Evolutionary conservation across 2,329 filamentous ascomycete genomes (phyloP).

Genomic region (Zasmidium citrigriseum): DNA sequence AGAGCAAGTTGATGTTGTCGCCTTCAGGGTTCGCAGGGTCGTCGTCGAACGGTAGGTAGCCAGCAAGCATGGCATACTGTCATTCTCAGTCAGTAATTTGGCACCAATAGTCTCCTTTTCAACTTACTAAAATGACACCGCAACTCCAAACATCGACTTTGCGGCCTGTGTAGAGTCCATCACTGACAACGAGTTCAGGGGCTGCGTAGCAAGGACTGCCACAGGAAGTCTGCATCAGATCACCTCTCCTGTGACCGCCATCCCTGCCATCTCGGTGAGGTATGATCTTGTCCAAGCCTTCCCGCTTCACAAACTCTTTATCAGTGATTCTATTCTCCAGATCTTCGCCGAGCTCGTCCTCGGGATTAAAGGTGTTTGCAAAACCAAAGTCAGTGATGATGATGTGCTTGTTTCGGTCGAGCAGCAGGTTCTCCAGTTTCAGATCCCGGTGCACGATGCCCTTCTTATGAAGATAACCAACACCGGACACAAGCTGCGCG

Average conservation of each 20-base stretch:
- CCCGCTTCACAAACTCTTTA: slow-evolving; percentile 81
- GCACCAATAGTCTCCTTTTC: too few relatives aligned
- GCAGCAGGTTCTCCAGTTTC: slow-evolving; percentile 91
- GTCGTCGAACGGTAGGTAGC: slow-evolving; percentile 96
- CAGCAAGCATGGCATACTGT: slow-evolving; percentile 98
- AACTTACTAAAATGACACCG: slow-evolving; percentile 88
- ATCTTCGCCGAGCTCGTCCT: slow-evolving; percentile 84
- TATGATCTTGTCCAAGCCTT: slow-evolving; percentile 79
- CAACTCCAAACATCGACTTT: slow-evolving; percentile 99
- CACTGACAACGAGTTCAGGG: slow-evolving; percentile 93
- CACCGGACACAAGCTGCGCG: slow-evolving; percentile 91
- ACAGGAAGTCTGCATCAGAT: slow-evolving; percentile 98
- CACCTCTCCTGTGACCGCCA: slow-evolving; percentile 68
- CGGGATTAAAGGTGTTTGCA: slow-evolving; percentile 92
- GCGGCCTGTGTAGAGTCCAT: slow-evolving; percentile 92
- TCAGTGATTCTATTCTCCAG: slow-evolving; percentile 85
- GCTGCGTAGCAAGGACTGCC: slow-evolving; percentile 97
- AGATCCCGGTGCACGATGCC: slow-evolving; percentile 97
- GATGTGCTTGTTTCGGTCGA: slow-evolving; percentile 96
- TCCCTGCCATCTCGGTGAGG: slow-evolving; percentile 57
- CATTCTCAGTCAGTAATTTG: too few relatives aligned
- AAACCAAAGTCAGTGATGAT: slow-evolving; percentile 99
- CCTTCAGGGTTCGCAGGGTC: slow-evolving; percentile 97
- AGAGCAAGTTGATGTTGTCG: slow-evolving; percentile 97
- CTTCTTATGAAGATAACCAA: slow-evolving; percentile 97